Base-by-base conservation (phyloP, 768 basidiomycete genomes). In the Suillus plorans region DNA sequence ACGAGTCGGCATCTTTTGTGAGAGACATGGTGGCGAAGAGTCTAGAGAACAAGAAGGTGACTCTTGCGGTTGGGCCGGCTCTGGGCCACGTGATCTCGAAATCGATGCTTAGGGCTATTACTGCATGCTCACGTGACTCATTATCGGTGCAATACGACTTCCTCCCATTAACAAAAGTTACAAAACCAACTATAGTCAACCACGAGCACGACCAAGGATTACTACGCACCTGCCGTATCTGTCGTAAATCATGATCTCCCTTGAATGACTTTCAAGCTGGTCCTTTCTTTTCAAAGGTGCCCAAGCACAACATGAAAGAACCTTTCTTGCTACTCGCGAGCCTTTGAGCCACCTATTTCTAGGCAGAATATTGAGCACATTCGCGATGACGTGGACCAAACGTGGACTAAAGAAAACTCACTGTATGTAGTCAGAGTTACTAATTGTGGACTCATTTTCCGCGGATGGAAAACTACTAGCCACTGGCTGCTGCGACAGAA, bases 1-100 rank as follows among this genome's bases (percentile, higher is more conserved):
- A 92, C 45, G 86, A 80, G 63, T 90, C 87, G 57, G 85, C 81
- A 67, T 92, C 91, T 76, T 86, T 81, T n/a, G 84, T 83, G 45
- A 92, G 84, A 65, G 81, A 86, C 90, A 91, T 91, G 76, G 69
- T 22, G n/a, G n/a, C 36, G 66, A 28, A 41, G 57, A n/a, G n/a
- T n/a, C n/a, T n/a, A n/a, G n/a, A 53, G 31, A 20, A 28, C 31
- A 6, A 31, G 31, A 31, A 31, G 4, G 10, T 47, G n/a, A 20
- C 45, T 22, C n/a, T 13, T 42, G 41, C 9, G 1, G 25, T 28
- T 28, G 25, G 25, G 2, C 4, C 28, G 28, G 2, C 36, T 10
- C 36, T 36, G 36, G 36, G 36, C 36, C 36, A 36, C 36, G 36
- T 36, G 36, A 36, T 36, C 36, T 36, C 1, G 36, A 36, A 31